Percentiles rank a stretch among this genome's conserved stretches.
These are phyloP conservation scores for Neurospora sp. DNA, from an alignment of 495 filamentous ascomycete genomes.

Conservation along the genomic window DNA sequence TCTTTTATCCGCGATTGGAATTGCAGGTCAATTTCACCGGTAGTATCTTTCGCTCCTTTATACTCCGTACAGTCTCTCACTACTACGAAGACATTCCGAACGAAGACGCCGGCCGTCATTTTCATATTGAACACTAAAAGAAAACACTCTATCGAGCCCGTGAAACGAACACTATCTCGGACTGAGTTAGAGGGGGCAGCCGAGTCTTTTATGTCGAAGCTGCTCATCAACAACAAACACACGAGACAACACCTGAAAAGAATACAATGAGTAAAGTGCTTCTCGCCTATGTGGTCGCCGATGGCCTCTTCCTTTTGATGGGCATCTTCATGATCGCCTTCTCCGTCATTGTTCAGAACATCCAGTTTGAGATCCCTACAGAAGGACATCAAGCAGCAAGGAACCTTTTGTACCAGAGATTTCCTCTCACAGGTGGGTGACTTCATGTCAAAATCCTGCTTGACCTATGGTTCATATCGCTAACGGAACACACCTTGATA, in stretches of 20 bases:
- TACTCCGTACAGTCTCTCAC: conserved; percentile 1
- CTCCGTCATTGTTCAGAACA: conserved; percentile 46
- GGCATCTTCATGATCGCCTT: conserved; percentile 56
- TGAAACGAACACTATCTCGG: not conserved
- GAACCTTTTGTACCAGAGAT: conserved; percentile 49
- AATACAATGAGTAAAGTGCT: conserved; percentile 50
- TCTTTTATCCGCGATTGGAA: conserved; percentile 14
- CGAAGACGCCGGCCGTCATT: conserved; percentile 19
- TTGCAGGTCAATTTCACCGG: conserved; percentile 27
- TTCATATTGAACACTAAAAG: not conserved
- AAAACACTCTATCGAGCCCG: conserved; percentile 4
- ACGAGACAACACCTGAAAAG: not conserved
- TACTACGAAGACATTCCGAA: not conserved
- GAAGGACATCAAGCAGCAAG: conserved; percentile 49
- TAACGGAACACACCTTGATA: conserved; percentile 9
- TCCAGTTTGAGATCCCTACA: conserved; percentile 31
- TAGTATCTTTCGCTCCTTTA: conserved; percentile 6
- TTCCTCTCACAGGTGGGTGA: conserved; percentile 48
- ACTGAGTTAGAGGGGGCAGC: conserved; percentile 5
- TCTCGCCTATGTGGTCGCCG: conserved; percentile 42
- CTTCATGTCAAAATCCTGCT: not conserved
- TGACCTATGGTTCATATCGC: conserved; percentile 5
- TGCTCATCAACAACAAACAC: conserved; percentile 3
- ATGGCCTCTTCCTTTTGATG: conserved; percentile 52
- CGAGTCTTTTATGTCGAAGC: conserved; percentile 6